Base-by-base conservation (phyloP, 148 eudicot species). In the Rheum nobile region DNA sequence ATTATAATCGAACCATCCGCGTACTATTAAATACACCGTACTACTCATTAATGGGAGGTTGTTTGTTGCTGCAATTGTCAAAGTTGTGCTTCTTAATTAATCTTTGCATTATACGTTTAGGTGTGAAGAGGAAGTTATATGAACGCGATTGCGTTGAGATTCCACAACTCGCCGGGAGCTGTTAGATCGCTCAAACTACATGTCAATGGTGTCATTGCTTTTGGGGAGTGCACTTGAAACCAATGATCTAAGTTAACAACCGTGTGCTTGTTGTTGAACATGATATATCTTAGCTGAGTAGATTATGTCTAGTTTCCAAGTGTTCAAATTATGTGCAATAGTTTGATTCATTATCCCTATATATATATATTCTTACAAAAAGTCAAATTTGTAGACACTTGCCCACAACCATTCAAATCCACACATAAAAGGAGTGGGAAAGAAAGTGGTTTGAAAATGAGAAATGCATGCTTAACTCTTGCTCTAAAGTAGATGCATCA, bases 381-480 rank as follows among this genome's bases (percentile, higher is more conserved):
- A 41, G 43, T 41, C 43, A 8, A 41, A 41, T 5, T 41, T 4
- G 43, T 41, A 41, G 10, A 41, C 43, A 41, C 11, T n/a, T n/a
- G n/a, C n/a, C 10, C 10, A 41, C 43, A 12, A 13, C n/a, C 38
- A 3, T 34, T 7, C 70, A 65, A 32, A 65, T 37, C 37, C 37
- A 63, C 8, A 10, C 70, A 65, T 65, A 35, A 44, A 63, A 16
- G 22, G 32, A 59, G 75, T 34, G 57, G 42, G 79, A 39, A 44
- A 65, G 71, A 67, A 43, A 65, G 72, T 82, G 73, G 85, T 82
- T 85, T 77, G 77, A 59, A 57, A 85, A 85, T 79, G 81, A 68
- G 72, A 39, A 79, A 77, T 52, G 75, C 76, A 80, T 84, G 84
- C 47, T 71, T 50, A 79, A n/a, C 43, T 76, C 46, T 77, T 44